Evolutionary conservation across 176 grass and related monocot genomes (phyloP), one percentile per base, ranked within the genome.

Genomic region (Microstegium vimineum): DNA sequence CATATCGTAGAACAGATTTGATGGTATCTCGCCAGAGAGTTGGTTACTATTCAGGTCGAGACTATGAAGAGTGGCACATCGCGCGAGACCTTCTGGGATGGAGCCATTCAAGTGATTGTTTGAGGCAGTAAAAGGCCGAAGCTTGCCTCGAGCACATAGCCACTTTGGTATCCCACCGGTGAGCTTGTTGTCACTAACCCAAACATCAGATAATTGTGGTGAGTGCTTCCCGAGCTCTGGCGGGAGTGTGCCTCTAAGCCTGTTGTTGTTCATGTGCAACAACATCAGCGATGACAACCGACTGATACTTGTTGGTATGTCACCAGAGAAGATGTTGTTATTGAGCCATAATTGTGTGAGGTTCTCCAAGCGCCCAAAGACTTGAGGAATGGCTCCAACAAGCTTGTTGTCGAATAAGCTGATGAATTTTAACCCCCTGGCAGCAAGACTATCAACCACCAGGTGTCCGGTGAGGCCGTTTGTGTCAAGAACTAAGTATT

Each of bases 381-480:
- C 33, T 67, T 22, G 0, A 10, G 64, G 64, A 1, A 36, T 67
- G 3, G 8, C 0, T 67, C 64, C 32, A 22, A 0, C 10, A 11
- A 67, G 8, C 0, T 36, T 37, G 64, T 67, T 67, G 0, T n/a
- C 0, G 1, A 0, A 20, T 25, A 23, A 9, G 8, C 0, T 2
- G 22, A 59, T 59, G 7, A 0, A 0, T 10, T 10, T 10, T 9
- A 25, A 59, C 3, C 54, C 3, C 8, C 2, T 25, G 1, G 54
- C 22, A 23, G 22, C 22, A 59, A 25, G 25, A 23, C 54, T 3
- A 25, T 59, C 22, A 59, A 59, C 8, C 8, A 23, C 54, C 6
- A 59, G 0, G 54, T 11, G 2, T 23, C 22, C 22, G 1, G 3
- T 20, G 7, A 97, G 11, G 2, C 73, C 78, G 60, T 91, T 97